Evolutionary conservation across 2,329 filamentous ascomycete genomes (phyloP).

Genomic region (Hymenoscyphus occultus): DNA sequence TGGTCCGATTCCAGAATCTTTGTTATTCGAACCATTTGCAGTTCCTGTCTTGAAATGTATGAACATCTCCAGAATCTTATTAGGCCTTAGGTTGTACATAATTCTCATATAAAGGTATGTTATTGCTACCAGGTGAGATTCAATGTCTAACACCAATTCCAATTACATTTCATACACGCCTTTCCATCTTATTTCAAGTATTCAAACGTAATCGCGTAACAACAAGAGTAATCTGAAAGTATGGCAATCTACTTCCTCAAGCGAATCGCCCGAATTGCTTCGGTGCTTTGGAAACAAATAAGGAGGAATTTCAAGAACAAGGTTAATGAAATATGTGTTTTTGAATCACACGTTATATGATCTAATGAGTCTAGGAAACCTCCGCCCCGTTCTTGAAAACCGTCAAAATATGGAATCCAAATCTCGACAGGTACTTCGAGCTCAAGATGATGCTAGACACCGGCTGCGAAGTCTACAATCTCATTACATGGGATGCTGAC

Average conservation of each 20-base stretch:
- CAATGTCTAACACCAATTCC: not conserved
- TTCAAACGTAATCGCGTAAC: not conserved
- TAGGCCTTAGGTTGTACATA: not conserved
- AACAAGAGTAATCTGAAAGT: not conserved
- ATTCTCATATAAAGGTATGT: not conserved
- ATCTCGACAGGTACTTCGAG: slow-evolving; percentile 10
- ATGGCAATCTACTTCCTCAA: not conserved
- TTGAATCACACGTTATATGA: not conserved
- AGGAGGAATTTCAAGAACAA: not conserved
- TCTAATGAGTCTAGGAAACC: slow-evolving; percentile 12
- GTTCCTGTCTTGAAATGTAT: not conserved
- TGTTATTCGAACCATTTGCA: not conserved
- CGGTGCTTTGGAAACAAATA: not conserved
- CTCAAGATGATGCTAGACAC: slow-evolving; percentile 21
- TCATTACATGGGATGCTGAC: slow-evolving; percentile 16
- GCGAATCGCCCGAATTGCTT: not conserved
- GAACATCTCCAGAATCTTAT: not conserved
- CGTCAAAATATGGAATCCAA: slow-evolving; percentile 16
- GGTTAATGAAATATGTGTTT: not conserved
- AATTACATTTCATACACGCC: not conserved
- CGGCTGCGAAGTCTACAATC: slow-evolving; percentile 20
- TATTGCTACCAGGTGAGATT: not conserved
- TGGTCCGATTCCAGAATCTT: not conserved
- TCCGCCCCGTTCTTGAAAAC: slow-evolving; percentile 16
- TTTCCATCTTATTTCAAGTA: not conserved